Evolutionary conservation across 1,139 yeast species (phyloP).

Genomic region (Debaryomycetaceae sp.): DNA sequence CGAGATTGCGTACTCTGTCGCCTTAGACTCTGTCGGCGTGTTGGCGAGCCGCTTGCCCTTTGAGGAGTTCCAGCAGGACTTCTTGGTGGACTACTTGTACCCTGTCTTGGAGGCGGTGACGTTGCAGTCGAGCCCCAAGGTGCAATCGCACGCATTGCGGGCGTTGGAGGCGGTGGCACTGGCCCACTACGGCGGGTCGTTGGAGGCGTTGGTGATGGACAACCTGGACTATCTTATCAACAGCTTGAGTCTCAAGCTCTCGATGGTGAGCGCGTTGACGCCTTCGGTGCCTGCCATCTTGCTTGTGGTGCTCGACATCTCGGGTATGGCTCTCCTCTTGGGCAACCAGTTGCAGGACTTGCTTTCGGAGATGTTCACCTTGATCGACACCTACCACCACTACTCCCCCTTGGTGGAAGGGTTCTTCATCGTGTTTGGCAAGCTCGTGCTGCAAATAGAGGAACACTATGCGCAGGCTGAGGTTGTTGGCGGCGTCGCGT

Average conservation of each 20-base stretch:
- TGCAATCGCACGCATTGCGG: conserved; percentile 28
- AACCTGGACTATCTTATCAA: conserved; percentile 83
- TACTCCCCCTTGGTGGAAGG: conserved; percentile 69
- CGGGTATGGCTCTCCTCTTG: conserved; percentile 59
- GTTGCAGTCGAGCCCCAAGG: conserved; percentile 20
- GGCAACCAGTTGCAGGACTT: conserved; percentile 65
- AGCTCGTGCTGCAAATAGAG: conserved; percentile 53
- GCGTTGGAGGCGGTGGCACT: conserved; percentile 39
- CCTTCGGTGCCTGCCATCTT: conserved; percentile 72
- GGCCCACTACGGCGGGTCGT: conserved; percentile 52
- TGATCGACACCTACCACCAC: conserved; percentile 82
- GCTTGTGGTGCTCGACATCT: conserved; percentile 59
- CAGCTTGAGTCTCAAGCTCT: conserved; percentile 61
- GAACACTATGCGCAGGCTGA: conserved; percentile 27
- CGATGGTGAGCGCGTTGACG: conserved; percentile 59
- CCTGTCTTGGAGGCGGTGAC: conserved; percentile 34
- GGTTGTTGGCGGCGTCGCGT: conserved; percentile 11
- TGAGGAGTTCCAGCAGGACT: conserved; percentile 27
- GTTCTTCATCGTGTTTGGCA: conserved; percentile 67
- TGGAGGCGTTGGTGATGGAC: conserved; percentile 50
- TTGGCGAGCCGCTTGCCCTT: conserved; percentile 20
- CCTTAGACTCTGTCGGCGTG: conserved; percentile 28
- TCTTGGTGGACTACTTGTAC: conserved; percentile 30
- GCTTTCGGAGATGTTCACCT: conserved; percentile 64
- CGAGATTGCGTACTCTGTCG: conserved; percentile 25